phyloP scores from a whole-genome alignment of 2,329 filamentous ascomycete species.

The Aspergillus awamori region DNA sequence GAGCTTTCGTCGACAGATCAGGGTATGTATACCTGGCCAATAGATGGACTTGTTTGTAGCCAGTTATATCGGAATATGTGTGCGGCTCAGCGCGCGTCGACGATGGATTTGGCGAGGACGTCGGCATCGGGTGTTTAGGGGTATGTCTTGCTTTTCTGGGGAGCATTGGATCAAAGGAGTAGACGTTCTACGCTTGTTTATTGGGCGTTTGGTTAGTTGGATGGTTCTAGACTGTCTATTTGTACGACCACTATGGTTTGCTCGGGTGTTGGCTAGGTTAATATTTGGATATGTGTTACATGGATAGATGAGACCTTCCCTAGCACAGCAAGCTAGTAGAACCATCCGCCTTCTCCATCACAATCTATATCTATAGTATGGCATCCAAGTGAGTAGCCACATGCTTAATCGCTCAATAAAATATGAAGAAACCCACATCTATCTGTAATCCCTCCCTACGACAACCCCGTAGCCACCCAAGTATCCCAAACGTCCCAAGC shows the following conservation, averaged over 20 bases:
- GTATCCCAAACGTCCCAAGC: conserved; percentile 48
- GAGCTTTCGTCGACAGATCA: conserved; percentile 14
- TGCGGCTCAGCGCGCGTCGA: conserved; percentile 13
- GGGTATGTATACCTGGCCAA: conserved; percentile 15
- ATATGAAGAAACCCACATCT: conserved; percentile 8
- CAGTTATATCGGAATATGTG: conserved; percentile 24
- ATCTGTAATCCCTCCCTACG: neutral
- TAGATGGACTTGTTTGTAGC: conserved; percentile 21
- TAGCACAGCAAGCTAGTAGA: neutral
- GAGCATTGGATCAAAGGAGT: neutral
- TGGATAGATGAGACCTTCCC: neutral
- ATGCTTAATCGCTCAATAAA: neutral
- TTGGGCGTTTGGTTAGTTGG: too few relatives aligned
- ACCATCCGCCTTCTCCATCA: neutral
- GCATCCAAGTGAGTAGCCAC: neutral
- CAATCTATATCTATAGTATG: neutral
- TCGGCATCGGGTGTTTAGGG: neutral
- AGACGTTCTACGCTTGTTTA: neutral
- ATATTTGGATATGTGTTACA: neutral
- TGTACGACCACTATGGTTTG: neutral
- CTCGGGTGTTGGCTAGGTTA: neutral
- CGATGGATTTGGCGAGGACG: conserved; percentile 1
- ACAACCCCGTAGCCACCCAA: conserved; percentile 47
- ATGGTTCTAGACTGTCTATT: neutral
- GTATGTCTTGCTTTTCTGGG: neutral